A percentile compares a stretch with the other conserved stretches of the same genome.
Conservation (phyloP, 2,329 filamentous ascomycete species). For the Cladosporium phlei region DNA sequence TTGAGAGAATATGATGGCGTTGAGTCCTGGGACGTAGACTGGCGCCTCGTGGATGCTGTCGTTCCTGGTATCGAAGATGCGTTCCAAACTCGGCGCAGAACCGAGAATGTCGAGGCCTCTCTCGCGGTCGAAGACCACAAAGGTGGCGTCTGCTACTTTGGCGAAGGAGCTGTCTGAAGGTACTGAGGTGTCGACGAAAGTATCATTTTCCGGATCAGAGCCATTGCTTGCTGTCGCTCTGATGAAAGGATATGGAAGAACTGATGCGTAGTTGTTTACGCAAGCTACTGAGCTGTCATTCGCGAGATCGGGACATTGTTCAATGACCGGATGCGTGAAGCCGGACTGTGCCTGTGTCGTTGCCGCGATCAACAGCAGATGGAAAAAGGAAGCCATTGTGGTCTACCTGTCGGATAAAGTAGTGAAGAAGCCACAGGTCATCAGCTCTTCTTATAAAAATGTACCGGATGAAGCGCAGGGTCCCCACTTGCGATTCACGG, state of each 20-base stretch:
- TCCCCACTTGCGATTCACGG: too few species aligned
- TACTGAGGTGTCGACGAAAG: conserved; percentile 19
- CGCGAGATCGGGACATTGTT: conserved; percentile 15
- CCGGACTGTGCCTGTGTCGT: conserved; percentile 11
- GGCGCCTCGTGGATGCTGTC: conserved; percentile 39
- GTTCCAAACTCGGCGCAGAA: conserved; percentile 29
- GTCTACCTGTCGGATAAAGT: too few species aligned
- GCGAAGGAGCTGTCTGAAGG: conserved; percentile 31
- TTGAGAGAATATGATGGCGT: conserved; percentile 37
- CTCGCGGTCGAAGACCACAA: conserved; percentile 35
- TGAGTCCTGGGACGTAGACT: conserved; percentile 38
- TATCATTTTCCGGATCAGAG: conserved; percentile 17
- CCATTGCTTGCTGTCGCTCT: conserved; percentile 14
- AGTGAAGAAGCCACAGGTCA: too few species aligned
- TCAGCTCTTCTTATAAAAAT: too few species aligned
- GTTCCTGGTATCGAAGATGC: conserved; percentile 24
- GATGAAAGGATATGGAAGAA: conserved; percentile 18
- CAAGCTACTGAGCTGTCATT: conserved; percentile 17
- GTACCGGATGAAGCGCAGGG: too few species aligned
- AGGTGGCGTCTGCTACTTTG: conserved; percentile 22
- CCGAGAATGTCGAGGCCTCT: conserved; percentile 32
- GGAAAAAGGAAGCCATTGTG: too few species aligned
- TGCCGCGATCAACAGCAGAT: too few species aligned
- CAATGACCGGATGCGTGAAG: conserved; percentile 11
- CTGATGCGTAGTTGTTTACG: conserved; percentile 19